phyloP scores from a whole-genome alignment of 2,329 filamentous ascomycete species.

The Sphaerulina populicola region DNA sequence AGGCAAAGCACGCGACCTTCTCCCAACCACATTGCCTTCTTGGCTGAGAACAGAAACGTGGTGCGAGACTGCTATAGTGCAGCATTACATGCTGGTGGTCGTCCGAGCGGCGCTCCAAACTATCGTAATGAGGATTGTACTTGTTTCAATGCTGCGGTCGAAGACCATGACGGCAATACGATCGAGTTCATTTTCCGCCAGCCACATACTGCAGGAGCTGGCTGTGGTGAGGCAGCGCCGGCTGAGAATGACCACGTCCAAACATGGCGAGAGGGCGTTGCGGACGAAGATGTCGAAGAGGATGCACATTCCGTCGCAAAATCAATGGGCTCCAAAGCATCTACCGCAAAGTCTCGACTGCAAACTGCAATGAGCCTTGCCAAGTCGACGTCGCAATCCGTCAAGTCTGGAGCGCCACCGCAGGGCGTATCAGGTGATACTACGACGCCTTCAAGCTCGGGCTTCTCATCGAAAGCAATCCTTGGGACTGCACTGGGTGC shows the following conservation, averaged over 20 bases:
- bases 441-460: slow-evolving; percentile 17
- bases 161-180: slow-evolving; percentile 75
- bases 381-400: slow-evolving; percentile 20
- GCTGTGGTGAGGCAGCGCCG: slow-evolving; percentile 33
- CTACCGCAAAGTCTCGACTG: slow-evolving; percentile 20
- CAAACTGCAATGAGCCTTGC: slow-evolving; percentile 25
- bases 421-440: slow-evolving; percentile 15
- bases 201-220: slow-evolving; percentile 28
- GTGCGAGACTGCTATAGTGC: slow-evolving; percentile 65
- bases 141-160: slow-evolving; percentile 56
- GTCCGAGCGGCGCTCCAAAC: slow-evolving; percentile 50
- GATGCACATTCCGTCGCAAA: slow-evolving; percentile 22
- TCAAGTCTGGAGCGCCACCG: slow-evolving; percentile 17
- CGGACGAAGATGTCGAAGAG: slow-evolving; percentile 19
- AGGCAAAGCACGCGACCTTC: slow-evolving; percentile 23
- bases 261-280: slow-evolving; percentile 39
- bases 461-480: slow-evolving; percentile 24
- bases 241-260: slow-evolving; percentile 39
- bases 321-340: slow-evolving; percentile 17
- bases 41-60: slow-evolving; percentile 55
- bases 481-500: slow-evolving; percentile 71
- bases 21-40: slow-evolving; percentile 47
- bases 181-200: slow-evolving; percentile 65
- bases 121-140: slow-evolving; percentile 46
- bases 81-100: slow-evolving; percentile 57